Percentiles rank a stretch among this genome's conserved stretches.
Evolutionary conservation across 2,329 filamentous ascomycete species (phyloP).

Genomic region (Microsporum canis): DNA sequence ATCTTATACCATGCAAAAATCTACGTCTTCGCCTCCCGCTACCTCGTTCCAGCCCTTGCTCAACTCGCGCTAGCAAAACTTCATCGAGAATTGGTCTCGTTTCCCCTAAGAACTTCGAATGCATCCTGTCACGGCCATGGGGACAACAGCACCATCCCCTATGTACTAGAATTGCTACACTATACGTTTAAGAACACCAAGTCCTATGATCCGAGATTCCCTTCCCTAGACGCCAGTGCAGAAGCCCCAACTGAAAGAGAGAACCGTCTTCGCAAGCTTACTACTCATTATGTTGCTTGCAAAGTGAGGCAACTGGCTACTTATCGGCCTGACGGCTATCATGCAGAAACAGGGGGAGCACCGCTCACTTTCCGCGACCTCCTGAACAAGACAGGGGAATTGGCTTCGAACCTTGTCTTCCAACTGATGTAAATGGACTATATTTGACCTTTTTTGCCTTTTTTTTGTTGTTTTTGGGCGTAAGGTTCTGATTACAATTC

Average conservation of each 20-base stretch:
- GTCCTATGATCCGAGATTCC: conserved; percentile 29
- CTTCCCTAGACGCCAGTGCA: conserved; percentile 23
- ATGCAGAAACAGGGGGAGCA: background rate
- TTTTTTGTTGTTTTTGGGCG: background rate
- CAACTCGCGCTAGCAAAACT: conserved; percentile 32
- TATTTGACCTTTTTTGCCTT: background rate
- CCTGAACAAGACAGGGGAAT: conserved; percentile 28
- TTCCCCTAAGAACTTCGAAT: conserved; percentile 18
- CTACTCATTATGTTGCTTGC: conserved; percentile 32
- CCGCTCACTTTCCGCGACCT: conserved; percentile 25
- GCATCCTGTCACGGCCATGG: conserved; percentile 1
- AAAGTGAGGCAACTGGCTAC: conserved; percentile 29
- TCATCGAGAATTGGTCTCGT: conserved; percentile 26
- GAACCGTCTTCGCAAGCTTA: conserved; percentile 31
- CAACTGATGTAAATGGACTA: conserved; percentile 26
- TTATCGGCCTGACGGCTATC: conserved; percentile 17
- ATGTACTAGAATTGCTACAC: conserved; percentile 29
- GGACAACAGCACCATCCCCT: conserved; percentile 21
- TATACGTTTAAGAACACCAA: conserved; percentile 32
- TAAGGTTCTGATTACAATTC: conserved; percentile 6
- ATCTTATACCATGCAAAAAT: conserved; percentile 35
- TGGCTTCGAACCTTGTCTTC: conserved; percentile 34
- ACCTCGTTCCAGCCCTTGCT: conserved; percentile 30
- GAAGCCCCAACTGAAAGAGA: conserved; percentile 22
- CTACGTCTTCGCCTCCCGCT: conserved; percentile 34